Conservation (phyloP, 1,284 basidiomycete genomes). For the Ganoderma lingzhi region DNA sequence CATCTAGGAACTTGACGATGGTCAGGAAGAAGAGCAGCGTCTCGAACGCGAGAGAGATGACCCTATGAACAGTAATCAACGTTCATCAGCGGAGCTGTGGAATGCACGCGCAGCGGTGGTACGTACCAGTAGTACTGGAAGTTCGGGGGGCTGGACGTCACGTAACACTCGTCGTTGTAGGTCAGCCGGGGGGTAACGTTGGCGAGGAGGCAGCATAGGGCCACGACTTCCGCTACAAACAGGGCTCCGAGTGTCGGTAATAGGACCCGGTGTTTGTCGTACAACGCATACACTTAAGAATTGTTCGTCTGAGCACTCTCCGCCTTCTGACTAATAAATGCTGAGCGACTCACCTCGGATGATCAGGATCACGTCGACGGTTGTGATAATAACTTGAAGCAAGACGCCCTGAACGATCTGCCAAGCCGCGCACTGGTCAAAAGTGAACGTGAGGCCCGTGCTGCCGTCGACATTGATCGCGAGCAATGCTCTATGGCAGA, state of each 20-base stretch:
- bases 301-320: neutral
- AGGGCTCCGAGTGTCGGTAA: slow-evolving; percentile 27
- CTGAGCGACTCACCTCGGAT: slow-evolving; percentile 28
- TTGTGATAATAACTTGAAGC: slow-evolving; percentile 36
- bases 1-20: slow-evolving; percentile 34
- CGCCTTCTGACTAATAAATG: too few relatives aligned
- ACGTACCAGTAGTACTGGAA: slow-evolving; percentile 39
- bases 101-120: neutral
- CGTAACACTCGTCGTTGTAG: slow-evolving; percentile 38
- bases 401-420: slow-evolving; percentile 35
- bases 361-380: slow-evolving; percentile 38
- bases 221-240: slow-evolving; percentile 32
- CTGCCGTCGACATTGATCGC: slow-evolving; percentile 36
- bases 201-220: slow-evolving; percentile 36
- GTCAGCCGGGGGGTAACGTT: slow-evolving; percentile 33
- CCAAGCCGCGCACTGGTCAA: slow-evolving; percentile 34
- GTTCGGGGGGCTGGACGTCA: slow-evolving; percentile 34
- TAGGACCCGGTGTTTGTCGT: slow-evolving; percentile 28
- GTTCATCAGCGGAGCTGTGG: neutral
- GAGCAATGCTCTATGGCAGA: slow-evolving; percentile 31
- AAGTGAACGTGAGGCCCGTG: slow-evolving; percentile 34
- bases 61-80: slow-evolving; percentile 21
- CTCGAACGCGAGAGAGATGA: slow-evolving; percentile 38
- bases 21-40: slow-evolving; percentile 39
- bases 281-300: slow-evolving; percentile 33